These are phyloP conservation scores for Aquilaria yunnanensis DNA, from an alignment of 345 rosid genomes.

Conservation along the genomic window DNA sequence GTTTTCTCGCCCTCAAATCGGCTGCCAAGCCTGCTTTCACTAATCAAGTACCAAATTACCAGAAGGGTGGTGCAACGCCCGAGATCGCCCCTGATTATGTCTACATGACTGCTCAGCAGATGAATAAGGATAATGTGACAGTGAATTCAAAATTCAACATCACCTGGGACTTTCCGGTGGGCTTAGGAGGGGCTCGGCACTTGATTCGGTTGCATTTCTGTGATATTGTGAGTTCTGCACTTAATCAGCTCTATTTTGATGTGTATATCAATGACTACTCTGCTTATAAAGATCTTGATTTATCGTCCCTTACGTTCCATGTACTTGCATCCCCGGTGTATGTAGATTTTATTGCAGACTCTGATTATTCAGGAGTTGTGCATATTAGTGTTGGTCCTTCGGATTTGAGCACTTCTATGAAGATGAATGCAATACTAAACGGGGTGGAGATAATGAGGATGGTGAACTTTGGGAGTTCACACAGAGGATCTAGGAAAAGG, in stretches of 20 bases:
- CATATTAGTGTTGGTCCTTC: slow-evolving; percentile 84
- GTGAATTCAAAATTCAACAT: slow-evolving; percentile 52
- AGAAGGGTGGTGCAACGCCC: slow-evolving; percentile 52
- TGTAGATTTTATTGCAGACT: slow-evolving; percentile 65
- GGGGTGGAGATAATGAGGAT: slow-evolving; percentile 91
- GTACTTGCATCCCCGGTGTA: slow-evolving; percentile 66
- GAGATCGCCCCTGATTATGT: slow-evolving; percentile 83
- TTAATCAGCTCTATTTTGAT: slow-evolving; percentile 72
- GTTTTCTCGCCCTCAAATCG: slow-evolving; percentile 44
- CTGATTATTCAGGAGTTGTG: slow-evolving; percentile 43
- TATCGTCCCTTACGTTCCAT: slow-evolving; percentile 60
- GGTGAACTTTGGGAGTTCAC: slow-evolving; percentile 26
- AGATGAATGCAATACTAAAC: slow-evolving; percentile 67
- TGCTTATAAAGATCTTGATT: slow-evolving; percentile 69
- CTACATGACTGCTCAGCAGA: slow-evolving; percentile 88
- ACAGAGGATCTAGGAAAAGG: slow-evolving; percentile 29
- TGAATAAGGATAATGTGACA: slow-evolving; percentile 59
- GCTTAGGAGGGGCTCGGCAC: slow-evolving; percentile 37
- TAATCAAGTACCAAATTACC: slow-evolving; percentile 58
- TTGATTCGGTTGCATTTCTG: slow-evolving; percentile 91
- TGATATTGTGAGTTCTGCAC: slow-evolving; percentile 70
- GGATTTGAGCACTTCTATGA: slow-evolving; percentile 47
- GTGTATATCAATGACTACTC: slow-evolving; percentile 60
- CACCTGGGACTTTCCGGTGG: slow-evolving; percentile 69
- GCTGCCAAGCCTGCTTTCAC: slow-evolving; percentile 62